Conservation (phyloP, 345 rosid species). For the Gynandropsis gynandra region DNA sequence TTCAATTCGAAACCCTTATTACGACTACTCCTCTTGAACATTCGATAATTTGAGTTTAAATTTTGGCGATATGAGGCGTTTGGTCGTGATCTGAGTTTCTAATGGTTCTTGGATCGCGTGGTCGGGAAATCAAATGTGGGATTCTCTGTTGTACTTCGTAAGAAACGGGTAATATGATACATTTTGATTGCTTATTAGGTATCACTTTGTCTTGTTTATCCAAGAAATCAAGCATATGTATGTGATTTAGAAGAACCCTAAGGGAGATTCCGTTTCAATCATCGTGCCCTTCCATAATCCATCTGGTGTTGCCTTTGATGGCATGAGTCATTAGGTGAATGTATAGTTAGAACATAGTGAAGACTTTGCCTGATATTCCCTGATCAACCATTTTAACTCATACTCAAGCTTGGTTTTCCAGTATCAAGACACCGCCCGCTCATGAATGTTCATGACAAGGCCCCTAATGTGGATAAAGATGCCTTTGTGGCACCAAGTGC, state of each 20-base stretch:
- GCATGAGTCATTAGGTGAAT: not conserved
- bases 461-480: constrained; percentile 63
- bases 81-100: constrained; percentile 7
- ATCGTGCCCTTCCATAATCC: not conserved
- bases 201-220: not conserved
- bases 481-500: constrained; percentile 91
- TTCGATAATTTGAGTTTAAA: constrained; percentile 1
- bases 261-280: not conserved
- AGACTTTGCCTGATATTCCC: constrained; percentile 9
- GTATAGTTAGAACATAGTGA: not conserved
- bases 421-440: constrained; percentile 92
- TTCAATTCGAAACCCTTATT: not conserved
- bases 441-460: constrained; percentile 72
- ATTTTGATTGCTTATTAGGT: constrained; percentile 1
- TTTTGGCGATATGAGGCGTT: constrained; percentile 5
- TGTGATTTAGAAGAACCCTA: not conserved
- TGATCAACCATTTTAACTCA: not conserved
- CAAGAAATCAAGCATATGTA: not conserved
- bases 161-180: too few species aligned
- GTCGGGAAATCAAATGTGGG: constrained; percentile 1
- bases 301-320: not conserved
- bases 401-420: constrained; percentile 22
- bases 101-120: not conserved
- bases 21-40: not conserved
- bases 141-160: not conserved